Evolutionary conservation across 495 filamentous ascomycete species (phyloP).

Genomic region (Neurospora discreta): DNA sequence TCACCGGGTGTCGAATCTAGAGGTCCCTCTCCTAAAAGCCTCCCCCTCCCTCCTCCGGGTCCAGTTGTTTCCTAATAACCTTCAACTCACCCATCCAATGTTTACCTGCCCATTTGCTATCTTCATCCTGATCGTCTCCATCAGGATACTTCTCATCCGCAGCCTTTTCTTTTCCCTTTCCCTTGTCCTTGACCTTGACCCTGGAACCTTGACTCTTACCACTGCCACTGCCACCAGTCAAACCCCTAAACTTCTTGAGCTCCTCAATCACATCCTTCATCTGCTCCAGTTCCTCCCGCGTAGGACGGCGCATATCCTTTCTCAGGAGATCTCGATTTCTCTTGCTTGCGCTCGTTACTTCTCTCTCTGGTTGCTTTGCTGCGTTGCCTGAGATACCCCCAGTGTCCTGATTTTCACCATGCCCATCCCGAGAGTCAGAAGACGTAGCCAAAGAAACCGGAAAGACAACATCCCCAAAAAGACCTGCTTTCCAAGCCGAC

Average conservation of each 20-base stretch:
- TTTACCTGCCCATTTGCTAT: neutral
- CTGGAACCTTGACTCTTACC: too few relatives aligned
- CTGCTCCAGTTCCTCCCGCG: slow-evolving; percentile 4
- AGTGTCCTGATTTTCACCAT: neutral
- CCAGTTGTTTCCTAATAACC: slow-evolving; percentile 41
- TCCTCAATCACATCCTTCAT: slow-evolving; percentile 30
- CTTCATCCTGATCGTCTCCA: neutral
- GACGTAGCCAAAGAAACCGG: neutral
- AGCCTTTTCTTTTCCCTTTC: neutral
- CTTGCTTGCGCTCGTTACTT: neutral
- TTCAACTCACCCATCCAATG: neutral
- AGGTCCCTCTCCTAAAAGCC: neutral
- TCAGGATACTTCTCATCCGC: neutral
- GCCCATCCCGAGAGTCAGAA: neutral
- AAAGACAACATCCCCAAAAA: neutral
- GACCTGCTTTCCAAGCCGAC: neutral
- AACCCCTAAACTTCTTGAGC: slow-evolving; percentile 24
- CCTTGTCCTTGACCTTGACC: neutral
- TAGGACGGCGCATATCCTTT: slow-evolving; percentile 9
- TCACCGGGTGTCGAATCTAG: neutral
- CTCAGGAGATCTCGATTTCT: neutral
- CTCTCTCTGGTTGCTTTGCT: too few relatives aligned
- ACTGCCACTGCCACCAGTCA: slow-evolving; percentile 3
- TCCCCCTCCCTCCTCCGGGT: neutral
- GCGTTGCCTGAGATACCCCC: neutral